phyloP scores from a whole-genome alignment of 176 grass and related monocot genomes.

The Melocanna baccifera region DNA sequence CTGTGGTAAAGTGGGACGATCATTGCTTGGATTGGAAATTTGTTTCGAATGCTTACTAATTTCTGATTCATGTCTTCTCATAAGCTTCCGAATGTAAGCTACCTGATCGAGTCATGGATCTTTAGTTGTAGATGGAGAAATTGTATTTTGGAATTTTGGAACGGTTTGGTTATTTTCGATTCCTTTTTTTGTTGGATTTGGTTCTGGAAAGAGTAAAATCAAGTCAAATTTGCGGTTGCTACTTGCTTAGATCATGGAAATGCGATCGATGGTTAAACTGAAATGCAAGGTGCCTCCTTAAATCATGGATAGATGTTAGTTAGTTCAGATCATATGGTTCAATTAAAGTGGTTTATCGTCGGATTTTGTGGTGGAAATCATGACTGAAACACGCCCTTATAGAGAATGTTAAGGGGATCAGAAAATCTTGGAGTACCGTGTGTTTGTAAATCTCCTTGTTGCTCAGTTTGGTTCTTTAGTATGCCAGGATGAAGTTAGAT shows the following conservation, averaged over 20 bases:
- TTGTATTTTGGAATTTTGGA: background rate
- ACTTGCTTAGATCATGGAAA: background rate
- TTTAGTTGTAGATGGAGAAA: background rate
- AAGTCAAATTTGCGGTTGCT: background rate
- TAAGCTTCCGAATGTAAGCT: background rate
- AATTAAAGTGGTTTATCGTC: background rate
- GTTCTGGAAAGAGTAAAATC: background rate
- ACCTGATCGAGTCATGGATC: background rate
- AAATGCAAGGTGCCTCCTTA: background rate
- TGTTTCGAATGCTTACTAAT: background rate
- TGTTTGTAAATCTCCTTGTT: background rate
- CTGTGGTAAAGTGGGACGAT: background rate
- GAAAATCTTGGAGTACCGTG: background rate
- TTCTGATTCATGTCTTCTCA: background rate
- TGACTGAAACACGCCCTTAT: background rate
- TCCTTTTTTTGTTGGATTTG: background rate
- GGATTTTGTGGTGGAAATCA: background rate
- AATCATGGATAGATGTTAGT: background rate
- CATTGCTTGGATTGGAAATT: background rate
- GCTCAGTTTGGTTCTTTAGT: background rate
- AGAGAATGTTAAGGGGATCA: background rate
- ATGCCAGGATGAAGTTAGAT: slow-evolving; percentile 3
- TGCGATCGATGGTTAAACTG: background rate
- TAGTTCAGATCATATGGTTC: background rate
- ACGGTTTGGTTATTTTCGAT: background rate